Percentiles rank a stretch among this genome's conserved stretches.
Evolutionary conservation across 1,284 basidiomycete genomes (phyloP).

Genomic region (Fistulinella cinereoalba): DNA sequence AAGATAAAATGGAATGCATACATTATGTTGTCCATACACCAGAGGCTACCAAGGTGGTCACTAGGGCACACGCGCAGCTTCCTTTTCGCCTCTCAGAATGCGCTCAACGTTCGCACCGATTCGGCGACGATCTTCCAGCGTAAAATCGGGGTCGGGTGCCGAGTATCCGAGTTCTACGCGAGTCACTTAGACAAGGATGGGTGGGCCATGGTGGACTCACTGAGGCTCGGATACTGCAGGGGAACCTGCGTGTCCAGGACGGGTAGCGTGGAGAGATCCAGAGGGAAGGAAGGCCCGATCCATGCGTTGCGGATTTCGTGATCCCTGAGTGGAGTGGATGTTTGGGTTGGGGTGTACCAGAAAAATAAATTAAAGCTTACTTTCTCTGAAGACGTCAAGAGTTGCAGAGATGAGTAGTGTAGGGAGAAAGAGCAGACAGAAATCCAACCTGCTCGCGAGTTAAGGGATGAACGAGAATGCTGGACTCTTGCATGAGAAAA

Average conservation of each 20-base stretch:
- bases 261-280: slow-evolving; percentile 58
- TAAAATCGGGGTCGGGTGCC: slow-evolving; percentile 38
- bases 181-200: neutral
- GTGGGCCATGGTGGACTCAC: slow-evolving; percentile 37
- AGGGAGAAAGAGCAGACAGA: neutral
- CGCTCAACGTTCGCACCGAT: slow-evolving; percentile 49
- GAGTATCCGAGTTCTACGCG: slow-evolving; percentile 53
- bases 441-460: slow-evolving; percentile 64
- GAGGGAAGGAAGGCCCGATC: slow-evolving; percentile 66
- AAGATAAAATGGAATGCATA: no score
- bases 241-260: slow-evolving; percentile 52
- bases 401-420: neutral
- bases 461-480: slow-evolving; percentile 65
- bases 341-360: neutral
- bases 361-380: slow-evolving; percentile 20
- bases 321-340: slow-evolving; percentile 39
- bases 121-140: slow-evolving; percentile 47
- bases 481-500: neutral
- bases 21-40: no score
- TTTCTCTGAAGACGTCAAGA: slow-evolving; percentile 29
- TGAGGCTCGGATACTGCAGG: slow-evolving; percentile 65
- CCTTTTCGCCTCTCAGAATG: slow-evolving; percentile 48
- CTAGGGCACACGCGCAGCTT: slow-evolving; percentile 53
- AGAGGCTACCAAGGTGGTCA: no score
- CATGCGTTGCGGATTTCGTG: slow-evolving; percentile 66